A percentile compares a stretch with the other conserved stretches of the same genome.
Conservation (phyloP, 169 alveolate species). For the Cardiosporidium cionae region DNA sequence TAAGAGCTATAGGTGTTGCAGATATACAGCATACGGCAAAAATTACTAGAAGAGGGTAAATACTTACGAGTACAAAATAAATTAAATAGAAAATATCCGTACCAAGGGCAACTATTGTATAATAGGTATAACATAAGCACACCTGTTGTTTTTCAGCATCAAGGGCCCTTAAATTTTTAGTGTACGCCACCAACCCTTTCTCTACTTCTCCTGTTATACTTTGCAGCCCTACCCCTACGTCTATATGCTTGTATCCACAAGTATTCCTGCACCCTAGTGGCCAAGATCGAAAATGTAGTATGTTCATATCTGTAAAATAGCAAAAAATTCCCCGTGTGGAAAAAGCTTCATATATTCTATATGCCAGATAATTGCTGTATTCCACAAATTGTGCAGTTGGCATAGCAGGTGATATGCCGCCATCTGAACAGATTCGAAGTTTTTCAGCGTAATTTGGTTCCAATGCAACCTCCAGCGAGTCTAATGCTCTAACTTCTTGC, state of each 20-base stretch:
- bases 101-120: background rate
- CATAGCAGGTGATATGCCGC: background rate
- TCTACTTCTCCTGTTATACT: too few species aligned
- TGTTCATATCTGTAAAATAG: background rate
- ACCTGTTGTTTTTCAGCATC: background rate
- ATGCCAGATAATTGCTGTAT: background rate
- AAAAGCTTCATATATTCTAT: background rate
- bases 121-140: background rate
- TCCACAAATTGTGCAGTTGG: background rate
- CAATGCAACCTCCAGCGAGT: background rate
- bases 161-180: too few species aligned
- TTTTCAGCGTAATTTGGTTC: background rate
- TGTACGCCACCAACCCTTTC: too few species aligned
- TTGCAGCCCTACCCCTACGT: too few species aligned
- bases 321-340: background rate
- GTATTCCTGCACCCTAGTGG: background rate
- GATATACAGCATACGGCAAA: background rate
- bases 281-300: background rate
- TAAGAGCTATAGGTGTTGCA: background rate
- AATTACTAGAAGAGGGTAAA: background rate
- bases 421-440: background rate
- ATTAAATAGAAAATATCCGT: background rate
- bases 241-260: background rate
- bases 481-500: background rate
- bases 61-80: background rate